Percentiles rank a stretch among this genome's conserved stretches.
Evolutionary conservation across 768 basidiomycete genomes (phyloP).

Genomic region (Lactarius sp.): DNA sequence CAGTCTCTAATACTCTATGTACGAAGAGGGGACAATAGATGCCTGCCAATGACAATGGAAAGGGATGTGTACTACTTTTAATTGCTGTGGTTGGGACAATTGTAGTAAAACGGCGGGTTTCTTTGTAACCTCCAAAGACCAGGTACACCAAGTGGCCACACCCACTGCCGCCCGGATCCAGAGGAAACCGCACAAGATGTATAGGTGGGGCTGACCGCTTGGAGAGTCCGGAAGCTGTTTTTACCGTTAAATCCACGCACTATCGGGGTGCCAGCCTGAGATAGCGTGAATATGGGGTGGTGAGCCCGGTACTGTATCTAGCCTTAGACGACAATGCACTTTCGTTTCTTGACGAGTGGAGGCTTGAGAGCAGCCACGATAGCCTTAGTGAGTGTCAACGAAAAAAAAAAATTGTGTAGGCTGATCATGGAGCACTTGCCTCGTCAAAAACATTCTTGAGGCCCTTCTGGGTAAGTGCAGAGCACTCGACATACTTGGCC

Average conservation of each 20-base stretch:
- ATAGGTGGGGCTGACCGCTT: too few species aligned
- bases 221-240: neutral
- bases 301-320: slow-evolving; percentile 28
- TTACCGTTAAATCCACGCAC: too few species aligned
- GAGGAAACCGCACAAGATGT: too few species aligned
- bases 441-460: slow-evolving; percentile 99
- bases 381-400: slow-evolving; percentile 48
- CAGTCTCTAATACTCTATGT: too few species aligned
- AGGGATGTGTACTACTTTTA: too few species aligned
- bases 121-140: too few species aligned
- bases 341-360: slow-evolving; percentile 73
- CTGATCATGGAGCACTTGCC: slow-evolving; percentile 46
- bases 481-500: slow-evolving; percentile 99
- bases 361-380: slow-evolving; percentile 99
- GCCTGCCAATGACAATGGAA: too few species aligned
- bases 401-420: neutral
- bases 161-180: too few species aligned
- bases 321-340: slow-evolving; percentile 82
- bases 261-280: neutral
- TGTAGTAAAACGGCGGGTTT: too few species aligned
- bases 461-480: slow-evolving; percentile 97
- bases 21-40: neutral
- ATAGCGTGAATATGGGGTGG: slow-evolving; percentile 21
- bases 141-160: too few species aligned
- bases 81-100: too few species aligned